phyloP scores from a whole-genome alignment of 306 rosid genomes.

The Glycine soja region DNA sequence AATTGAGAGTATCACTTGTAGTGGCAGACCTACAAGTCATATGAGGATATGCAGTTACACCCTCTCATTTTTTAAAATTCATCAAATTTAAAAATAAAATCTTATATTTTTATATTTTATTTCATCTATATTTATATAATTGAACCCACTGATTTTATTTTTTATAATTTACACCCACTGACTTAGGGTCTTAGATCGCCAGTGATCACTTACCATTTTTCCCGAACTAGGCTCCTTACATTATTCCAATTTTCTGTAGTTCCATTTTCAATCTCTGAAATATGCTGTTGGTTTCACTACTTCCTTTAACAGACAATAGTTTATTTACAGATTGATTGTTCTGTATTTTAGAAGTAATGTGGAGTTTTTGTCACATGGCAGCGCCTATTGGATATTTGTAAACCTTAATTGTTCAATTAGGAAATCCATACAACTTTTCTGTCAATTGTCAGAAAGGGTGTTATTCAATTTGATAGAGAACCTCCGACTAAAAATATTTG shows the following conservation, averaged over 20 bases:
- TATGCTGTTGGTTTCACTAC: neutral
- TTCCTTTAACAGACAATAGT: neutral
- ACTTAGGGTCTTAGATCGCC: too few species aligned
- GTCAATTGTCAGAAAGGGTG: neutral
- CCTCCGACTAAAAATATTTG: slow-evolving; percentile 12
- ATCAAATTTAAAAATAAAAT: too few species aligned
- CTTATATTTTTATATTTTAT: too few species aligned
- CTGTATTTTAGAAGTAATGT: neutral
- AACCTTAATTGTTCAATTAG: neutral
- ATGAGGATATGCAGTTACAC: too few species aligned
- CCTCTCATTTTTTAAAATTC: too few species aligned
- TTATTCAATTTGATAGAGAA: slow-evolving; percentile 4
- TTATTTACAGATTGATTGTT: neutral
- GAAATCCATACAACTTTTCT: neutral
- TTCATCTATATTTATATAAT: too few species aligned
- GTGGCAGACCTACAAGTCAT: too few species aligned
- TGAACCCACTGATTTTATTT: too few species aligned
- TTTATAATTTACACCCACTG: too few species aligned
- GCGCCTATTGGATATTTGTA: neutral
- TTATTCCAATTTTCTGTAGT: neutral
- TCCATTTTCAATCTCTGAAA: neutral
- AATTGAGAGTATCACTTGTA: neutral
- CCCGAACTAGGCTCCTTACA: neutral
- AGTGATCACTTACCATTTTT: neutral
- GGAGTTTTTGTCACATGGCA: neutral